Evolutionary conservation across 2,329 filamentous ascomycete species (phyloP), one percentile per base, ranked within the genome.

Genomic region (Arthroderma sp.): DNA sequence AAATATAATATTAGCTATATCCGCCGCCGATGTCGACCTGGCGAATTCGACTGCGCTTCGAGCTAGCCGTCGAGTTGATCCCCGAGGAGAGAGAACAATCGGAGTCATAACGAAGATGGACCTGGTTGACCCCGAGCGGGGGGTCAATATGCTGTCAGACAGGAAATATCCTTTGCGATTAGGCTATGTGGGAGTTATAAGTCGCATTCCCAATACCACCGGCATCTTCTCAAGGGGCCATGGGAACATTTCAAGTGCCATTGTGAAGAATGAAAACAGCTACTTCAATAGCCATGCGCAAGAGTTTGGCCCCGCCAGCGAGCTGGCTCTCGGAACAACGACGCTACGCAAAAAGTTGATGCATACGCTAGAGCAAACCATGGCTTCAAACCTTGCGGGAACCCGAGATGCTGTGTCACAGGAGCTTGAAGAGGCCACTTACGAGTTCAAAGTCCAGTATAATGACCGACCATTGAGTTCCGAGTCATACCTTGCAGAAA

Each of bases 101-200:
- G 91, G 91, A 38, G 91, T 98, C n/a, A 81, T 98, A 36, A 98
- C 91, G 3, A 98, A 98, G 68, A 95, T 98, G 89, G 91, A 98
- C 57, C 73, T 98, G 22, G 88, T 98, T 5, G 89, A 96, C 53
- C 75, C 91, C 3, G 69, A 72, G 5, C 79, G 89, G 47, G 91
- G 88, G 29, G 75, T 78, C 9, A 73, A 77, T 32, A 85, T 98
- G 30, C 71, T 98, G 15, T 80, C 74, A 28, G 89, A 98, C 61
- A 82, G 80, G 59, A 94, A 96, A 61, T 98, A 98, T 58, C 89
- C 91, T 36, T 72, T 98, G 29, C 77, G 91, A n/a, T 70, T 98
- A 3, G 91, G 91, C 3, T 98, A 98, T 56, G 89, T 98, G 3
- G 91, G 91, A 41, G 91, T 98, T 4, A 85, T 98, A 4, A 88